These are phyloP conservation scores for Amphicarpaea edgeworthii DNA, from an alignment of 306 rosid genomes.

Conservation along the genomic window DNA sequence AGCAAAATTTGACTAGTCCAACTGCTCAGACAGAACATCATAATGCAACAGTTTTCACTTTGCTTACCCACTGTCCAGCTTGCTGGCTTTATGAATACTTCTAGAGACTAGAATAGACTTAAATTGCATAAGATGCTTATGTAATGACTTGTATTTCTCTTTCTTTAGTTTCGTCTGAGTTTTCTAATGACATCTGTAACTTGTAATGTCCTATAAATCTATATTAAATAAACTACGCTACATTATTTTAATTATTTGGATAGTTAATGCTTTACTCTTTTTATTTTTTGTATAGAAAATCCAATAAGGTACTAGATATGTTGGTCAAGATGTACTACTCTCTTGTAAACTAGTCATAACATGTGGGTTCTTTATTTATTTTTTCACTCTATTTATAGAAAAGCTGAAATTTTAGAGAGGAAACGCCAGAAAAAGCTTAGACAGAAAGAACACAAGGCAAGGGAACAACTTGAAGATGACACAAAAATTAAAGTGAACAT, in stretches of 20 bases:
- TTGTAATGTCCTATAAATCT: slow-evolving; percentile 24
- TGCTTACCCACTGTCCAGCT: background rate
- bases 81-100: background rate
- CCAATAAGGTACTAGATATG: slow-evolving; percentile 13
- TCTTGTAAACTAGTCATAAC: slow-evolving; percentile 35
- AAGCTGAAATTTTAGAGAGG: slow-evolving; percentile 80
- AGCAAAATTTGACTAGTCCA: background rate
- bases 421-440: slow-evolving; percentile 87
- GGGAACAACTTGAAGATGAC: slow-evolving; percentile 61
- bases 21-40: background rate
- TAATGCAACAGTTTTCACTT: slow-evolving; percentile 8
- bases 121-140: background rate
- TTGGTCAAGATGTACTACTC: background rate
- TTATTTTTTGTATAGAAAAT: slow-evolving; percentile 32
- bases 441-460: slow-evolving; percentile 82
- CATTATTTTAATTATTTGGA: background rate
- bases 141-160: slow-evolving; percentile 27
- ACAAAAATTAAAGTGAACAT: slow-evolving; percentile 51
- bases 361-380: slow-evolving; percentile 27
- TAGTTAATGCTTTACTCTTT: slow-evolving; percentile 13
- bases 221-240: slow-evolving; percentile 25
- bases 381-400: slow-evolving; percentile 56
- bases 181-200: slow-evolving; percentile 27
- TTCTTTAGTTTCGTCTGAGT: slow-evolving; percentile 12
- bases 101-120: background rate